These are phyloP conservation scores for Pezicula radicicola DNA, from an alignment of 2,329 filamentous ascomycete genomes.

Conservation along the genomic window DNA sequence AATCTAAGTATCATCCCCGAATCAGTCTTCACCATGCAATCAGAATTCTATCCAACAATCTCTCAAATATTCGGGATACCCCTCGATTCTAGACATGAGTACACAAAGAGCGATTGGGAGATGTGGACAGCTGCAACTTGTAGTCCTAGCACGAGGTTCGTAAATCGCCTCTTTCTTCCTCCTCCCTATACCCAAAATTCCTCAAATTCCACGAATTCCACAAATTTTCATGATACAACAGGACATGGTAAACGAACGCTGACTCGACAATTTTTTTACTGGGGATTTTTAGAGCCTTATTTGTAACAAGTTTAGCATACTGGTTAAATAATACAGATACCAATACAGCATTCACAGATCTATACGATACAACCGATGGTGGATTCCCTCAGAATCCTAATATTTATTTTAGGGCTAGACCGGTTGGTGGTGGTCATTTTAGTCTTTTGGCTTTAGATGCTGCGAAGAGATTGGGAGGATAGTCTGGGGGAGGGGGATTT, in stretches of 20 bases:
- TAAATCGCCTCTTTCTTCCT: too few relatives aligned
- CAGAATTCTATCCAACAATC: constrained; percentile 59
- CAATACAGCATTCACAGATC: constrained; percentile 62
- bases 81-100: constrained; percentile 66
- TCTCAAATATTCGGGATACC: constrained; percentile 69
- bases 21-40: constrained; percentile 60
- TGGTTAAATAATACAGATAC: constrained; percentile 69
- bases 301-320: constrained; percentile 59
- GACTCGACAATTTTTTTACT: too few relatives aligned
- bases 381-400: background rate
- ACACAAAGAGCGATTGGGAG: constrained; percentile 74
- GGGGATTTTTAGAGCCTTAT: constrained; percentile 42
- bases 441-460: background rate
- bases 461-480: background rate
- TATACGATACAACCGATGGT: constrained; percentile 54
- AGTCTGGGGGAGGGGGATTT: too few relatives aligned
- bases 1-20: constrained; percentile 61
- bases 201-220: too few relatives aligned
- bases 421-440: background rate
- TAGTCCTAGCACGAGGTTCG: constrained; percentile 44
- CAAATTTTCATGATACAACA: too few relatives aligned
- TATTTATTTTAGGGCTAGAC: background rate
- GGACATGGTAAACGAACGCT: too few relatives aligned
- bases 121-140: constrained; percentile 69
- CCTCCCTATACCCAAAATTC: too few relatives aligned